Evolutionary conservation across 441 rosid genomes (phyloP), one percentile per base, ranked within the genome.

Genomic region (Syzygium malaccense): DNA sequence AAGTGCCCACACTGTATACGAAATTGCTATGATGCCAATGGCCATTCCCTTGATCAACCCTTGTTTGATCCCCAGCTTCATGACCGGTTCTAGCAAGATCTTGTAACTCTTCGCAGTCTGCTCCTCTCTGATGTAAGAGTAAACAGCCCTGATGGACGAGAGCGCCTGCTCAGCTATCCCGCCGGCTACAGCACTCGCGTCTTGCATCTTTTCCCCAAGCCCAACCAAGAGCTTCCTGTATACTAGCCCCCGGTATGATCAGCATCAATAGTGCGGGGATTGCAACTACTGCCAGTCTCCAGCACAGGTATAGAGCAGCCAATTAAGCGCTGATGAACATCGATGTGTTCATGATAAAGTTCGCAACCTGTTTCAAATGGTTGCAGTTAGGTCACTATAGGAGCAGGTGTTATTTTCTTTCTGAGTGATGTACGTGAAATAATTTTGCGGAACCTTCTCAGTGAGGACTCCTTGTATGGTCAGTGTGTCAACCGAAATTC

Each of bases 81-180:
- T 26, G 9, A 88, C 66, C 80, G 56, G 87, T 78, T 89, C 88
- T 7, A 91, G 86, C n/a, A 87, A 89, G 86, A 14, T 64, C 28
- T 83, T 45, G 33, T 80, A 90, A 49, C 64, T 87, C 48, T 58
- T 53, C 6, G 10, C 7, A 8, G 90, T 87, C 54, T 55, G 32
- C 9, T 80, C 62, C 79, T 91, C 92, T 19, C 89, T 90, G 6
- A 91, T 86, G 3, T 75, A 88, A 9, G 92, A 89, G 75, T 85
- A 88, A 30, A 91, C 92, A 26, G 90, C 89, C 86, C 91, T 89
- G 55, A 91, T 85, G 64, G 90, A 89, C 5, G 88, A 89, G 57
- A 91, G 66, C 17, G 89, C 91, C 83, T 91, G 86, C 64, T 89
- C 89, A 17, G 23, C 86, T 37, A 87, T 89, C 18, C 89, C 87